Percentiles rank a stretch among this genome's conserved stretches.
phyloP scores from a whole-genome alignment of 1,139 yeast species.

The Yamadazyma kanchanaburiensis region DNA sequence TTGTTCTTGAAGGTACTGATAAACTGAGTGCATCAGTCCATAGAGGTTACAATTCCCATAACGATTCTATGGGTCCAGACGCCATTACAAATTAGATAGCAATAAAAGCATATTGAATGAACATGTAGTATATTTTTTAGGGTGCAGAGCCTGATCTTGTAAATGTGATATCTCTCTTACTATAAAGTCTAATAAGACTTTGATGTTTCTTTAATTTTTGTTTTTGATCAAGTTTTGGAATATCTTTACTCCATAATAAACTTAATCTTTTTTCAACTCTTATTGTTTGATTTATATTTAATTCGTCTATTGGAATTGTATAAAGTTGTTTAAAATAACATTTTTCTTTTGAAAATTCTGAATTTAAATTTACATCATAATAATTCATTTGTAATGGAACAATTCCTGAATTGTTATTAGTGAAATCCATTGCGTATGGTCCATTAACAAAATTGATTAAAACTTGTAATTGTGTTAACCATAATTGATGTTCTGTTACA shows the following conservation, averaged over 20 bases:
- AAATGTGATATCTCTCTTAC: background rate
- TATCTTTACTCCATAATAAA: constrained; percentile 18
- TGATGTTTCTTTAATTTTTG: background rate
- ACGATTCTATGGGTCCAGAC: constrained; percentile 39
- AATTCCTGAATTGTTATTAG: constrained; percentile 8
- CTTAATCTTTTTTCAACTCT: constrained; percentile 15
- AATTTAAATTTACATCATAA: background rate
- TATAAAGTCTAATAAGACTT: constrained; percentile 1
- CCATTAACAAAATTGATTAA: constrained; percentile 41
- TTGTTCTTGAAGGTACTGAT: constrained; percentile 54
- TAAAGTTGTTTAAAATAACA: constrained; percentile 2
- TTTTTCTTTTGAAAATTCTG: background rate
- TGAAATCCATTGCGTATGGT: constrained; percentile 32
- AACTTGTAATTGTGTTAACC: constrained; percentile 37
- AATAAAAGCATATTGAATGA: constrained; percentile 2
- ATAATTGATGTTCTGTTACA: constrained; percentile 39
- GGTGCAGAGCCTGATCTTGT: background rate
- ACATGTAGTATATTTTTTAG: background rate
- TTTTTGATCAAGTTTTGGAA: constrained; percentile 12
- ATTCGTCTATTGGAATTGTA: too few species aligned
- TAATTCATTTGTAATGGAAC: background rate
- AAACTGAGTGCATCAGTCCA: constrained; percentile 26
- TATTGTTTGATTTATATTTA: constrained; percentile 8
- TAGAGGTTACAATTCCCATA: constrained; percentile 21
- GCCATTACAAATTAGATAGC: constrained; percentile 21